Evolutionary conservation across 2,329 filamentous ascomycete genomes (phyloP), one percentile per base, ranked within the genome.

Genomic region (Pseudocercospora crystallina): DNA sequence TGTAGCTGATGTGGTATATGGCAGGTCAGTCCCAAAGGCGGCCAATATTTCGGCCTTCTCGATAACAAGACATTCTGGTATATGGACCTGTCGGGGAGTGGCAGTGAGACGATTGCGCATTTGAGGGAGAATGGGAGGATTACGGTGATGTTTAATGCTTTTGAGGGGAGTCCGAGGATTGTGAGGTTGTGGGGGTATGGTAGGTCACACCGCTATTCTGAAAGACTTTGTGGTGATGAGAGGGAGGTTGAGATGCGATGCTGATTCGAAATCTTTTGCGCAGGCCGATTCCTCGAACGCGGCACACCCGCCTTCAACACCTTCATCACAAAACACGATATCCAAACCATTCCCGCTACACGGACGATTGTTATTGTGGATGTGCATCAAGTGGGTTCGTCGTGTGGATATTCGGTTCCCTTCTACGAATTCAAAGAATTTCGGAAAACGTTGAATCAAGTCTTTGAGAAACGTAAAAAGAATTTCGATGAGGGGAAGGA

Each of bases 121-220:
- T 57, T 76, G 8, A 64, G 71, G 51, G 73, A 76, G 49, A 76
- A 76, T 57, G 73, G 71, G 1, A 54, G 72, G 9, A 72, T 75
- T 32, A 71, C 68, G 33, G 61, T 75, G 45, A 66, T 70, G 62
- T 72, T 76, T 58, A 69, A 70, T 50, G 72, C 71, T 3, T 75
- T 74, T 49, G 61, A 65, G 3, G 73, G 73, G 3, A 60, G 71
- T 4, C 73, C 73, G 0, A 62, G 65, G 31, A 76, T 76, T 50
- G 61, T 76, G 2, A 58, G 74, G 2, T 60, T 76, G 5, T 76
- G 72, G 71, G 73, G 74, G 3, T 55, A 62, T 5, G 73, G 66
- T 55, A 45, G 38, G 48, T 56, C 14, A 3, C 11, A 34, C 3
- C 14, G 14, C 12, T 43, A 13, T 40, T 36, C 10, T 29, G 13